phyloP scores from a whole-genome alignment of 768 basidiomycete genomes.

The Suillus placidus region DNA sequence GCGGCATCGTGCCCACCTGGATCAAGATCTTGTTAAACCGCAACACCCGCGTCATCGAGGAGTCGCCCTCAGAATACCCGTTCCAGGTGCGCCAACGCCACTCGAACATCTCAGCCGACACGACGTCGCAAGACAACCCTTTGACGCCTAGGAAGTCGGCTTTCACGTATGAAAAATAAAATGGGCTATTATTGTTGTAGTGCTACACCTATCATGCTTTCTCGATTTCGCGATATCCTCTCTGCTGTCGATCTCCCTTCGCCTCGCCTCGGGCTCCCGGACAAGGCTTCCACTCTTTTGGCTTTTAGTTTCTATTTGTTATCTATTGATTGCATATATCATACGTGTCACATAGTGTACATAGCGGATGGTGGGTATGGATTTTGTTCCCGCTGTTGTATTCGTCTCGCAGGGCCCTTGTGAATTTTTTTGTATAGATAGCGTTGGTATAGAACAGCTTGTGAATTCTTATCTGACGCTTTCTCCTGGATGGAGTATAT shows the following conservation, averaged over 20 bases:
- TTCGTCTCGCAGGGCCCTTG: not conserved
- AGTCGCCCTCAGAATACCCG: conserved; percentile 27
- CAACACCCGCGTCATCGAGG: not conserved
- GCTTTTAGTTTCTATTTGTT: not conserved
- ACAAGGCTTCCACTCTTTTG: conserved; percentile 3
- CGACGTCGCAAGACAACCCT: conserved; percentile 27
- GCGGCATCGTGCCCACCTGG: conserved; percentile 69
- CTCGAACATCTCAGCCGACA: conserved; percentile 37
- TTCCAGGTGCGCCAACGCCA: conserved; percentile 36
- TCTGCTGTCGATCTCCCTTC: not conserved
- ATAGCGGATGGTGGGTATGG: not conserved
- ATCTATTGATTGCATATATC: conserved; percentile 1
- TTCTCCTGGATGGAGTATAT: not conserved
- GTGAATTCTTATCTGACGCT: not conserved
- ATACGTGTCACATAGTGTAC: not conserved
- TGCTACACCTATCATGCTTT: not conserved
- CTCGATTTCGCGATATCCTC: not conserved
- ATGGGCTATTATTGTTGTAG: not conserved
- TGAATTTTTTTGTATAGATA: not conserved
- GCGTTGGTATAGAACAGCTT: not conserved
- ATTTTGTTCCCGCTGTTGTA: not conserved
- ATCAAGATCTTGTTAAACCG: conserved; percentile 38
- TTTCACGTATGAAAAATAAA: conserved; percentile 32
- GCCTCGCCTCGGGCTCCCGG: not conserved
- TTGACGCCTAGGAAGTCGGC: conserved; percentile 28